Evolutionary conservation across 2,329 filamentous ascomycete genomes (phyloP).

Genomic region (Fusarium napiforme): DNA sequence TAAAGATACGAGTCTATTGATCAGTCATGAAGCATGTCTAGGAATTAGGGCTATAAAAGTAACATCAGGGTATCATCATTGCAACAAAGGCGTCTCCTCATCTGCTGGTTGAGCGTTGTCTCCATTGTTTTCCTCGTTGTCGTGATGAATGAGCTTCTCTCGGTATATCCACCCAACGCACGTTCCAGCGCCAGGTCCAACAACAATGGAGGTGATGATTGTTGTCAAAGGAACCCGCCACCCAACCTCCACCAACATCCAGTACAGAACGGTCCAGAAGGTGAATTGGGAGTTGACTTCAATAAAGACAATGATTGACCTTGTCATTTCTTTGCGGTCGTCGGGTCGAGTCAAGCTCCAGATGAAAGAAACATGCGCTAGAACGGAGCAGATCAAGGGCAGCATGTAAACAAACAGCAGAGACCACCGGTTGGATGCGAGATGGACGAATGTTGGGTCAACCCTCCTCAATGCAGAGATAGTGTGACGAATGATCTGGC

Average conservation of each 20-base stretch:
- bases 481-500: constrained; percentile 50
- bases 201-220: constrained; percentile 43
- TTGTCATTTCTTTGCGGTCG: constrained; percentile 62
- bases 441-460: constrained; percentile 51
- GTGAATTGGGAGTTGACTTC: constrained; percentile 60
- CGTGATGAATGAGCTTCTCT: constrained; percentile 49
- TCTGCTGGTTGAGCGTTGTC: constrained; percentile 23
- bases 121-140: constrained; percentile 13
- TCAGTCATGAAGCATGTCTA: constrained; percentile 31
- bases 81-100: constrained; percentile 52
- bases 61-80: constrained; percentile 18
- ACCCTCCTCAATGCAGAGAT: constrained; percentile 40
- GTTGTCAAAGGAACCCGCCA: constrained; percentile 53
- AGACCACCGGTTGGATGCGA: constrained; percentile 55
- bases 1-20: constrained; percentile 20
- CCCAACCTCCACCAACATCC: constrained; percentile 63
- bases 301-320: constrained; percentile 57
- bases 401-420: constrained; percentile 57
- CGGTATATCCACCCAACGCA: constrained; percentile 55
- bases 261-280: constrained; percentile 61
- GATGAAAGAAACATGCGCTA: constrained; percentile 56
- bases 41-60: background rate
- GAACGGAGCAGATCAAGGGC: constrained; percentile 56
- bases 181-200: constrained; percentile 54
- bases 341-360: constrained; percentile 54